phyloP scores from a whole-genome alignment of 352 stramenopile species.

The Pythium biforme region DNA sequence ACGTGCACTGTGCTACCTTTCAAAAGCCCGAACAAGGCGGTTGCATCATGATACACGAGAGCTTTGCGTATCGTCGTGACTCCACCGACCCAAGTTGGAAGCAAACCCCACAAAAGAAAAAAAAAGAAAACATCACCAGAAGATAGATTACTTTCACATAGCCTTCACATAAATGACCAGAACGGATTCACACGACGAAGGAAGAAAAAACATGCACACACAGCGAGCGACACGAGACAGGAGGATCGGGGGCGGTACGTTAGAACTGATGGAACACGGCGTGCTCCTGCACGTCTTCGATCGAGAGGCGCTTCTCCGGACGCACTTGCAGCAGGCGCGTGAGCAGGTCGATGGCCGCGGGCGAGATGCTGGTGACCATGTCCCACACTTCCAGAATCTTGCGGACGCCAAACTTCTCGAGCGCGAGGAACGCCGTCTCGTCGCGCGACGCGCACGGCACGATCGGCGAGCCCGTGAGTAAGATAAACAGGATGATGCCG shows the following conservation, averaged over 20 bases:
- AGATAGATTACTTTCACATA: not conserved
- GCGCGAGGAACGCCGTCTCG: constrained; percentile 30
- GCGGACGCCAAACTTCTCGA: constrained; percentile 35
- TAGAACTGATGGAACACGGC: constrained; percentile 4
- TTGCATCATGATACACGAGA: no score
- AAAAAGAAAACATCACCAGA: not conserved
- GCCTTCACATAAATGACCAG: not conserved
- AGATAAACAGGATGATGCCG: constrained; percentile 35
- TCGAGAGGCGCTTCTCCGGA: constrained; percentile 29
- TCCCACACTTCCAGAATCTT: constrained; percentile 53
- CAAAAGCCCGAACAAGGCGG: no score
- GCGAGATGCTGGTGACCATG: constrained; percentile 29
- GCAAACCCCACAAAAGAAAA: no score
- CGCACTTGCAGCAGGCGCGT: constrained; percentile 31
- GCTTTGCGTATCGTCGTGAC: no score
- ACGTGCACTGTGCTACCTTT: no score
- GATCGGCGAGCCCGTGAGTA: constrained; percentile 15
- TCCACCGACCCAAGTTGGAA: no score
- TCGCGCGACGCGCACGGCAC: constrained; percentile 30
- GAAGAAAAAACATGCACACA: not conserved
- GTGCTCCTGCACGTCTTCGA: constrained; percentile 30
- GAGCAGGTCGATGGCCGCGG: constrained; percentile 27
- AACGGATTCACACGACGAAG: not conserved
- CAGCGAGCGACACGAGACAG: no score
- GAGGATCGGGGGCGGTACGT: not conserved